Evolutionary conservation across 2,329 filamentous ascomycete species (phyloP), one percentile per base, ranked within the genome.

Genomic region (Celoporthe dispersa): DNA sequence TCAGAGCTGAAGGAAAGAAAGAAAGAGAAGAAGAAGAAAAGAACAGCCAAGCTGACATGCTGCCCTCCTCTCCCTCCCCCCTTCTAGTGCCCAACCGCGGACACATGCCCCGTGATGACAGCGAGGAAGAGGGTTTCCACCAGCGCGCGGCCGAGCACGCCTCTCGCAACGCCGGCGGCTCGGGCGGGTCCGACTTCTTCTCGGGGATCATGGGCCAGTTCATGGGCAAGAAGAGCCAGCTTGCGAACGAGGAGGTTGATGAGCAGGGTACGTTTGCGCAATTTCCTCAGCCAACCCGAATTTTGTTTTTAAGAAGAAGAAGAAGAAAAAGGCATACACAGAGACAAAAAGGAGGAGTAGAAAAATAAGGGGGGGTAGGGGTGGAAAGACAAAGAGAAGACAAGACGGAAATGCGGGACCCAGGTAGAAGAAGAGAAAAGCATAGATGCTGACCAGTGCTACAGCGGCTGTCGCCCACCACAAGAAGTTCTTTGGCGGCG

Each of bases 391-490:
- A n/a, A n/a, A 31, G 4, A 31, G 4, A n/a, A 60, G 19, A 60
- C 7, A 14, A 33, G 37, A 14, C 12, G 51, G 57, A 31, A 44
- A 59, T 44, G 19, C 19, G 1, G 5, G 31, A 12, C 3, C 41
- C 16, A 7, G 14, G 2, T 22, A 14, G 5, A 6, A 44, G 16
- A 44, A 44, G 1, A 48, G 14, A 2, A 2, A 44, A 64, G 1
- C 9, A 41, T 22, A 33, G 16, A n/a, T n/a, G 28, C 41, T 64
- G 7, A 64, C 39, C 7, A 63, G n/a, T 60, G 7, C n/a, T 33
- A 63, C 74, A 88, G 87, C 93, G 71, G 91, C 92, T 25, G 87
- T 95, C 31, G 84, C 87, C 74, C 88, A 92, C 74, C 94, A 98
- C 83, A 87, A 94, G 82, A 86, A 91, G 70, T 88, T 91, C 76